Base-by-base conservation (phyloP, 495 filamentous ascomycete genomes). In the Geoglossum glabrum region DNA sequence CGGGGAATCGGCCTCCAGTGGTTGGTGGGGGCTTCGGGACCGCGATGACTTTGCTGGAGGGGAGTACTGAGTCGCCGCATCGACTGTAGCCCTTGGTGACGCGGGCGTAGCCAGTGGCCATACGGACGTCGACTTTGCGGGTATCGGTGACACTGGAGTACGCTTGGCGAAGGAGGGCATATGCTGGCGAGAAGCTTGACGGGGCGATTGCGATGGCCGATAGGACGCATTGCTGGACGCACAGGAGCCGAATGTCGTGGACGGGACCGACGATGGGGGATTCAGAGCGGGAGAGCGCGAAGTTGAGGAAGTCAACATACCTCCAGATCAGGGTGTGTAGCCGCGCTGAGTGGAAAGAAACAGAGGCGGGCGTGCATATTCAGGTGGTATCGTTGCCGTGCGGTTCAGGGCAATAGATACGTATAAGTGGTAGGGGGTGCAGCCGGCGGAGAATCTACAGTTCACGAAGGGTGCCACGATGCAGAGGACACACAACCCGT, bases 41-140 rank as follows among this genome's bases (percentile, higher is more conserved):
- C 46, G 31, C 26, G 40, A 19, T 26, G 58, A 46, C 21, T 54
- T 25, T 10, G n/a, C 26, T 27, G 63, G 62, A 26, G 76, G 76
- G 62, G 75, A 76, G 60, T 76, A 79, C 64, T 79, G 76, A 46
- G 76, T 78, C 59, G 74, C 74, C 54, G 78, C 73, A 64, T 79
- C 76, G 61, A 58, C 19, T 21, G 56, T 58, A 8, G 50, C 19
- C 43, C 38, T 52, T 4, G 49, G 49, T 27, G 26, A 13, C 30
- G 23, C 5, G 10, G 49, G 28, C 25, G 49, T 13, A 27, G 49
- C 49, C 49, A 30, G 49, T 27, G 49, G 30, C 28, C 49, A 11
- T 13, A 52, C 8, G 19, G 49, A 21, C 17, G 28, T 26, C 25
- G 49, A 19, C 26, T 27, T 11, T 23, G 28, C 49, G 49, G 6